phyloP scores from a whole-genome alignment of 192 early-diverging fungal species.

The Podila verticillata region DNA sequence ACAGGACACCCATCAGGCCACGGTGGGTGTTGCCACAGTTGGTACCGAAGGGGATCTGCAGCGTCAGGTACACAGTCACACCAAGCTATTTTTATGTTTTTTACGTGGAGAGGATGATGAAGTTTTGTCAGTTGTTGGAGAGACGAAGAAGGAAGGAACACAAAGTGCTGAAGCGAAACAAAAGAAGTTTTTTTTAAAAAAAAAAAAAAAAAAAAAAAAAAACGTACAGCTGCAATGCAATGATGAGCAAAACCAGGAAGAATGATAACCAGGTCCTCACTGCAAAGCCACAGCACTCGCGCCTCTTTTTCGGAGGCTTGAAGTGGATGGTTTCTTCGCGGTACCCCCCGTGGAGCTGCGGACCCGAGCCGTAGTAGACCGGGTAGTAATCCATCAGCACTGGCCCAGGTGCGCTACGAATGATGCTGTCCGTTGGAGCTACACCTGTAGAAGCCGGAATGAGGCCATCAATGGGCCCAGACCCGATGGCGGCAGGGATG shows the following conservation, averaged over 20 bases:
- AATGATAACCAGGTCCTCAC: background rate
- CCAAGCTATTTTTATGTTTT: conserved; percentile 7
- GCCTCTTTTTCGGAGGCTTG: background rate
- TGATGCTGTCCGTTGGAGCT: background rate
- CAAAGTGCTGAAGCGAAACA: background rate
- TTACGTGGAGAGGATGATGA: background rate
- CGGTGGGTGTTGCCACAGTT: conserved; percentile 35
- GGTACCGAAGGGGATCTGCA: conserved; percentile 13
- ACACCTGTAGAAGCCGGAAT: background rate
- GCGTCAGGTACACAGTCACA: conserved; percentile 11
- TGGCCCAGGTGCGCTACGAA: background rate
- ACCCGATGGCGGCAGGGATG: background rate
- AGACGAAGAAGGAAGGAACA: background rate
- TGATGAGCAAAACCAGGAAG: conserved; percentile 2
- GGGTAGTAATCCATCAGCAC: background rate
- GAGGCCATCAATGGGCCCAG: background rate
- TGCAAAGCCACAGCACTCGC: background rate
- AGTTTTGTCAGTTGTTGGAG: background rate
- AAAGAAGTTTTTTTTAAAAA: too few species aligned
- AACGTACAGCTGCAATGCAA: conserved; percentile 21
- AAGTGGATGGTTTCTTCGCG: background rate
- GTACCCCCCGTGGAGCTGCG: background rate
- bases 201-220: background rate
- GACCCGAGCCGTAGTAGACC: background rate
- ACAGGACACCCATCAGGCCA: conserved; percentile 4